Base-by-base conservation (phyloP, 116 monocot genomes). In the Phalaenopsis hybrid region DNA sequence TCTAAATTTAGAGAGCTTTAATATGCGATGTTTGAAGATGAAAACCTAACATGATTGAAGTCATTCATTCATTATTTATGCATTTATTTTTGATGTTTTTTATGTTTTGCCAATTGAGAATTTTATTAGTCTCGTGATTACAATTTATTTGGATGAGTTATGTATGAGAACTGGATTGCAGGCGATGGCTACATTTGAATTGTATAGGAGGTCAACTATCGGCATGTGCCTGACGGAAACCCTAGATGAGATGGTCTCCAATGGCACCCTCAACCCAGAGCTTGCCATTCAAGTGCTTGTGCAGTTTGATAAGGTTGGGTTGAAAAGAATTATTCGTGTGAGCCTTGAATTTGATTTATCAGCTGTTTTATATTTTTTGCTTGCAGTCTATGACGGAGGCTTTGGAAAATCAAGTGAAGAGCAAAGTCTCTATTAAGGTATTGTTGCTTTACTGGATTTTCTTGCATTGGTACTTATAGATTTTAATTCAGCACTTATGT, bases 171-270 rank as follows among this genome's bases (percentile, higher is more conserved):
- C 69, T 73, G 75, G 44, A 75, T 57, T 46, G 67, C 77, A 82
- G 86, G 76, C 20, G 20, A 94, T 94, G 94, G 91, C 94, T 16
- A 94, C 94, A 21, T 94, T 94, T 79, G 94, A 94, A 81, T 75
- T 94, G 74, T 94, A 94, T 67, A 85, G 94, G 59, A 85, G 94
- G 77, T 94, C 94, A 25, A 86, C 91, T 10, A 94, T 94, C 72
- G 94, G 94, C 55, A 94, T 89, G 91, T 94, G 94, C 85, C 84
- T 94, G 80, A 94, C 94, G 2, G 91, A 94, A 58, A 91, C 94
- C 58, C 82, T 94, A 23, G n/a, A n/a, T n/a, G n/a, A n/a, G n/a
- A n/a, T n/a, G n/a, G n/a, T n/a, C n/a, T n/a, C n/a, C n/a, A n/a
- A n/a, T n/a, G n/a, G n/a, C n/a, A n/a, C n/a, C n/a, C n/a, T n/a